phyloP scores from a whole-genome alignment of 129 eudicot genomes.

The sunflower (Helianthus annuus) region HanXRQr2.0-SUNRISE NC_035445.2:151940533-151941032 shows the following conservation, averaged over 20 bases:
- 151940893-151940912: constrained; percentile 18
- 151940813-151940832: constrained; percentile 58
- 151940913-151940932: constrained; percentile 10
- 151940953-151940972: constrained; percentile 19
- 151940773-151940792: constrained; percentile 54
- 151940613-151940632: constrained; percentile 49
- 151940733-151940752: constrained; percentile 49
- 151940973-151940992: neutral
- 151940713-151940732: constrained; percentile 25
- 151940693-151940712: constrained; percentile 46
- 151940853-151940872: constrained; percentile 59
- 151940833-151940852: constrained; percentile 48
- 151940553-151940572: constrained; percentile 58
- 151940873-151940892: too few relatives aligned
- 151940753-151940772: constrained; percentile 59
- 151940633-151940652: constrained; percentile 47
- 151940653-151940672: constrained; percentile 28
- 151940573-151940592: constrained; percentile 59
- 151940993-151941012: neutral
- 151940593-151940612: constrained; percentile 66
- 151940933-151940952: constrained; percentile 11
- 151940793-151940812: constrained; percentile 66
- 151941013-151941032: too few relatives aligned
- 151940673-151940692: constrained; percentile 48
- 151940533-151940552: constrained; percentile 28